These are phyloP conservation scores for Chytriomyces sp. DNA, from an alignment of 192 early-diverging fungal species.

Conservation along the genomic window DNA sequence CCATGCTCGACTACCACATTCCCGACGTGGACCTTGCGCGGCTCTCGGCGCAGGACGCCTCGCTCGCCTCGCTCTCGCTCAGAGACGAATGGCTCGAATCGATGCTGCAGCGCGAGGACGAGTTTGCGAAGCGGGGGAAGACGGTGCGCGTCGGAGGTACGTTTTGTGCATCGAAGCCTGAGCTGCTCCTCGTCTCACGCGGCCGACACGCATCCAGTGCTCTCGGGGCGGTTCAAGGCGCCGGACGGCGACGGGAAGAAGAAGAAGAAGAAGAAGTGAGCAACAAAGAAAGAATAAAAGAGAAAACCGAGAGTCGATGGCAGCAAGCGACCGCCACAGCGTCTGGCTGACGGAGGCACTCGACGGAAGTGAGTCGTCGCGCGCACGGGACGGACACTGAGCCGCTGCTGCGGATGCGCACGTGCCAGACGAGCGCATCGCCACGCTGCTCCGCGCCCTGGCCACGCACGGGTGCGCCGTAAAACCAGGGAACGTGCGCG, in stretches of 20 bases:
- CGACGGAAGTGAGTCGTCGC: background rate
- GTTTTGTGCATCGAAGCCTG: background rate
- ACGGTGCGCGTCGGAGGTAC: slow-evolving; percentile 18
- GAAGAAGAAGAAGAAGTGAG: slow-evolving; percentile 13
- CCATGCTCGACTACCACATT: slow-evolving; percentile 26
- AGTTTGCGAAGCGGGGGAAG: slow-evolving; percentile 19
- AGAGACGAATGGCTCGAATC: slow-evolving; percentile 12
- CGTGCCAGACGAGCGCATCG: slow-evolving; percentile 12
- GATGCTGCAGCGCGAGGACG: slow-evolving; percentile 5
- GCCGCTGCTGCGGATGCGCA: background rate
- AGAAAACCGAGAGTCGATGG: too few relatives aligned
- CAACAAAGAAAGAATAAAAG: background rate
- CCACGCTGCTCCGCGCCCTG: background rate
- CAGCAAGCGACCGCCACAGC: background rate
- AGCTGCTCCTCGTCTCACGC: background rate
- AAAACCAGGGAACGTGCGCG: slow-evolving; percentile 7
- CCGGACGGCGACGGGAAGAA: slow-evolving; percentile 1
- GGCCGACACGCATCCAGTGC: background rate
- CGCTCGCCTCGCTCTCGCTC: background rate
- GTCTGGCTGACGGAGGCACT: background rate
- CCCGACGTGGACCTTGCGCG: slow-evolving; percentile 8
- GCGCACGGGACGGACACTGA: background rate
- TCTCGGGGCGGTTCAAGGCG: background rate
- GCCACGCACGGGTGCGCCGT: slow-evolving; percentile 9
- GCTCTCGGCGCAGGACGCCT: slow-evolving; percentile 11